phyloP scores from a whole-genome alignment of 495 filamentous ascomycete species.

The Podospora pseudopauciseta region DNA sequence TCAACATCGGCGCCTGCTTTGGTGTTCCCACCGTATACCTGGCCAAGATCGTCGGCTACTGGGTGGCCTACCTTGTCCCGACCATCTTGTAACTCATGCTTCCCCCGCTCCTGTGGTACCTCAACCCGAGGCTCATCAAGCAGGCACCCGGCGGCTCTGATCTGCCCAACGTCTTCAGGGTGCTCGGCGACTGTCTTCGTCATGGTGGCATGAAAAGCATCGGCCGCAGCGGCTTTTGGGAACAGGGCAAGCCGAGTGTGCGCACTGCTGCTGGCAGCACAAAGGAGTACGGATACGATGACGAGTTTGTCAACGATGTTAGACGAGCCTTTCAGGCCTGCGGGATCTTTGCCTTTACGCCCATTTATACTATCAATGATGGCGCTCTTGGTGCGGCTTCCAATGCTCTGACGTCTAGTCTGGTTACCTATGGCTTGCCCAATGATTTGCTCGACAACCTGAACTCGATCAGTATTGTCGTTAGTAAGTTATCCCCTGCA shows the following conservation, averaged over 20 bases:
- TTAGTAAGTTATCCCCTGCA: slow-evolving; percentile 27
- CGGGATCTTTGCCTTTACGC: slow-evolving; percentile 61
- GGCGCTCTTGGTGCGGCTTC: slow-evolving; percentile 46
- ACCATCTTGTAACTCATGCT: slow-evolving; percentile 57
- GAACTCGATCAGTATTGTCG: slow-evolving; percentile 67
- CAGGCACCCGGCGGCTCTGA: slow-evolving; percentile 52
- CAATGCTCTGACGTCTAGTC: slow-evolving; percentile 55
- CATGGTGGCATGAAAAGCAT: slow-evolving; percentile 53
- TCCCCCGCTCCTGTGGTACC: slow-evolving; percentile 49
- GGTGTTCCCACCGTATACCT: slow-evolving; percentile 48
- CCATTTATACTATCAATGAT: slow-evolving; percentile 64
- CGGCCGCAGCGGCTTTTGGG: slow-evolving; percentile 58
- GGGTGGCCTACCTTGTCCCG: slow-evolving; percentile 66
- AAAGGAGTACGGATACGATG: slow-evolving; percentile 42
- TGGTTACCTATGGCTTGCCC: slow-evolving; percentile 63
- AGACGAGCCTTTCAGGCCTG: slow-evolving; percentile 56
- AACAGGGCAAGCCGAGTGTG: slow-evolving; percentile 59
- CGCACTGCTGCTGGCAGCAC: slow-evolving; percentile 48
- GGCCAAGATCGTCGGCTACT: slow-evolving; percentile 61
- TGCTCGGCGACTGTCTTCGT: slow-evolving; percentile 52
- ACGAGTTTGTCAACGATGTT: slow-evolving; percentile 57
- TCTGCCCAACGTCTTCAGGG: slow-evolving; percentile 51
- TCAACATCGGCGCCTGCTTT: slow-evolving; percentile 64
- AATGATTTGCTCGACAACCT: slow-evolving; percentile 78
- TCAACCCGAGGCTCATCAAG: slow-evolving; percentile 51